Conservation (phyloP, 148 eudicot genomes). For the Diospyros kaki region DNA sequence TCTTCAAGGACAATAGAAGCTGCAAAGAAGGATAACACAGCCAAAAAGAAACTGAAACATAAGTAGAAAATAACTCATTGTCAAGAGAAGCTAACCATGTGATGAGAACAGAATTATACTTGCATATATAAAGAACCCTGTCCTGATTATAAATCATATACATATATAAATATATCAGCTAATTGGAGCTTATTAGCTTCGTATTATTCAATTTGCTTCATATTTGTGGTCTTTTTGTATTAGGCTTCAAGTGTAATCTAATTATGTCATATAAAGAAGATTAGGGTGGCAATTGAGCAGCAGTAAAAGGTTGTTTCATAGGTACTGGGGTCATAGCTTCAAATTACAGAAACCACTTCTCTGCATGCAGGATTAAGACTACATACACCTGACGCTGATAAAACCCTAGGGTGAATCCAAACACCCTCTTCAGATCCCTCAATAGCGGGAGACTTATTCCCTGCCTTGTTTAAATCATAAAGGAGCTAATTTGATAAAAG, state of each 20-base stretch:
- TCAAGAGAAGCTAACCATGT: background rate
- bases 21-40: constrained; percentile 30
- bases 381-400: no score
- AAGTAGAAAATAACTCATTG: background rate
- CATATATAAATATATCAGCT: no score
- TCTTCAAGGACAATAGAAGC: constrained; percentile 85
- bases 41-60: background rate
- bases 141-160: no score
- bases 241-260: background rate
- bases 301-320: no score
- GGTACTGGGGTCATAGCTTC: no score
- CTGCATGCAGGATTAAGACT: no score
- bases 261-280: background rate
- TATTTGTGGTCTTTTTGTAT: background rate
- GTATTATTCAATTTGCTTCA: background rate
- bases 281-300: no score
- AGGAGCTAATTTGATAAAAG: background rate
- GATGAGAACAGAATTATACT: background rate
- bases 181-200: background rate
- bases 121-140: background rate
- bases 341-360: no score
- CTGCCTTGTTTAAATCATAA: background rate
- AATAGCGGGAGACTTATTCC: no score
- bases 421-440: no score
- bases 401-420: no score